Evolutionary conservation across 306 rosid genomes (phyloP).

Genomic region (Quercus cerris): DNA sequence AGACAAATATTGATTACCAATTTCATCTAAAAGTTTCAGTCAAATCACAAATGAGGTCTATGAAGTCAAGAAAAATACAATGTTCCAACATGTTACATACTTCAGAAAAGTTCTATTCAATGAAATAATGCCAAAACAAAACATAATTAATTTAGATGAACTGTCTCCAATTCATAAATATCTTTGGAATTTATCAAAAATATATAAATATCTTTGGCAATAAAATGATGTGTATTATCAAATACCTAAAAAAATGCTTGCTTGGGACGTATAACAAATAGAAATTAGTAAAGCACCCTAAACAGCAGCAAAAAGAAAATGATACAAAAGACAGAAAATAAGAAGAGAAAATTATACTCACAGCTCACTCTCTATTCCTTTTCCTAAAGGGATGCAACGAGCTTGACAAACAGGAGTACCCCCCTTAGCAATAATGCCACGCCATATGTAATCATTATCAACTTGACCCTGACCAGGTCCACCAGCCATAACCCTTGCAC

Average conservation of each 20-base stretch:
- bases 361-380: conserved; percentile 85
- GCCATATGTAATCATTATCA: conserved; percentile 84
- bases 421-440: conserved; percentile 93
- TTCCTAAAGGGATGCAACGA: conserved; percentile 86
- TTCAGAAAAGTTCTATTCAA: background rate
- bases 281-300: background rate
- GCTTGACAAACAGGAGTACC: conserved; percentile 98
- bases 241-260: background rate
- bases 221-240: background rate
- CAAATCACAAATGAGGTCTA: background rate
- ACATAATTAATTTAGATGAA: background rate
- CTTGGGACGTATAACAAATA: background rate
- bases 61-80: background rate
- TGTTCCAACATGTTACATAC: background rate
- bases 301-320: conserved; percentile 1
- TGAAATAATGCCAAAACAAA: background rate
- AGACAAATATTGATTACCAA: background rate
- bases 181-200: too few species aligned
- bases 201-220: background rate
- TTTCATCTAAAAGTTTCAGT: background rate
- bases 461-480: conserved; percentile 48
- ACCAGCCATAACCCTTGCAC: conserved; percentile 46
- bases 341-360: conserved; percentile 47
- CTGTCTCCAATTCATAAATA: background rate
- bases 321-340: background rate